These are phyloP conservation scores for Schizosaccharomyces japonicus DNA, from an alignment of 805 yeast species.

Conservation along the genomic window DNA sequence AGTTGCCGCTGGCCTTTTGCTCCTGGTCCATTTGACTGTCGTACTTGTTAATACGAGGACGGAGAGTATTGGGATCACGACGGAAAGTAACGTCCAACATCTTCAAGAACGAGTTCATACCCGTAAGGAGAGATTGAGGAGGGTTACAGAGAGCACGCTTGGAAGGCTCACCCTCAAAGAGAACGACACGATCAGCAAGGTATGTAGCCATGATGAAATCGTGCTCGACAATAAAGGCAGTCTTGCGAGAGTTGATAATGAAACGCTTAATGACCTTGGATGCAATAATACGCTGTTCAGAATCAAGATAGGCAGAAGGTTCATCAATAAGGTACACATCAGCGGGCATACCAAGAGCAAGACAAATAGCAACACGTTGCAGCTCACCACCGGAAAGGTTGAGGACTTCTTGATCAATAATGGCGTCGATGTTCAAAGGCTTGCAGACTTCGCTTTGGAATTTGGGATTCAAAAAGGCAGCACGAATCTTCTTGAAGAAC, in stretches of 20 bases:
- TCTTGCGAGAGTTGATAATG: slow-evolving; percentile 85
- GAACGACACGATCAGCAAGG: slow-evolving; percentile 95
- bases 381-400: slow-evolving; percentile 97
- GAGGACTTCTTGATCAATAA: slow-evolving; percentile 93
- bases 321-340: slow-evolving; percentile 94
- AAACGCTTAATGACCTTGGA: slow-evolving; percentile 95
- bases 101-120: slow-evolving; percentile 91
- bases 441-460: slow-evolving; percentile 95
- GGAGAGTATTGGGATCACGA: slow-evolving; percentile 93
- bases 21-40: slow-evolving; percentile 96
- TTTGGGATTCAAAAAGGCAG: slow-evolving; percentile 82
- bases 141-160: slow-evolving; percentile 59
- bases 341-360: slow-evolving; percentile 82
- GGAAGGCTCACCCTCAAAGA: slow-evolving; percentile 88
- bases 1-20: slow-evolving; percentile 78
- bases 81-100: slow-evolving; percentile 93
- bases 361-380: slow-evolving; percentile 94
- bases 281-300: slow-evolving; percentile 98
- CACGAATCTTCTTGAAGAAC: slow-evolving; percentile 88
- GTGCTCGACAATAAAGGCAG: slow-evolving; percentile 98
- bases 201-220: slow-evolving; percentile 99
- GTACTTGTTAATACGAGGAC: slow-evolving; percentile 94
- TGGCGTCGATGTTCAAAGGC: slow-evolving; percentile 79
- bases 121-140: slow-evolving; percentile 85
- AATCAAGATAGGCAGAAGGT: slow-evolving; percentile 95